A percentile compares a stretch with the other conserved stretches of the same genome.
phyloP scores from a whole-genome alignment of 768 basidiomycete species.

The Macrocybe gigantea region DNA sequence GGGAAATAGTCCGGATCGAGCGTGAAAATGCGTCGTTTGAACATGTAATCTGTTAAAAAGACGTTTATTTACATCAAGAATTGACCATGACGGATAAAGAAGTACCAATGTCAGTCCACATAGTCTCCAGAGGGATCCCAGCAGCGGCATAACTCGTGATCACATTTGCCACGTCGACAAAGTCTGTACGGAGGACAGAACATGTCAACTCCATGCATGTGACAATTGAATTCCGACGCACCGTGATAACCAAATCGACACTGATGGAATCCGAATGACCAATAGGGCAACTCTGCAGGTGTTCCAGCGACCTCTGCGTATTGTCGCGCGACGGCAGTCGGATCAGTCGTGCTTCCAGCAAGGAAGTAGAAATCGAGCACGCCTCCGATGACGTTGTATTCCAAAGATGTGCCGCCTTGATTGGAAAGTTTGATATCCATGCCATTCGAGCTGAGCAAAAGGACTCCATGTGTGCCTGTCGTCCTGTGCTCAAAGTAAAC shows the following conservation, averaged over 20 bases:
- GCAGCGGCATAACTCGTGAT: conserved; percentile 57
- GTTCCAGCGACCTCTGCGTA: conserved; percentile 62
- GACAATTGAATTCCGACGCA: conserved; percentile 16
- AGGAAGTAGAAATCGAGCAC: conserved; percentile 78
- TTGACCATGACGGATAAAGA: background rate
- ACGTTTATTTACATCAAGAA: background rate
- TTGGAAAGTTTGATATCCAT: conserved; percentile 71
- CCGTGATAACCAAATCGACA: conserved; percentile 66
- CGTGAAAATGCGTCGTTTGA: conserved; percentile 61
- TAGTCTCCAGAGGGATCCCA: conserved; percentile 64
- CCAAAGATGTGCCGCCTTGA: conserved; percentile 36
- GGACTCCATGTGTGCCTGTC: conserved; percentile 64
- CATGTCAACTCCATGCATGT: background rate
- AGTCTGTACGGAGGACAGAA: conserved; percentile 34
- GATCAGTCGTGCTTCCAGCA: conserved; percentile 56
- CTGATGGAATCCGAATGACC: conserved; percentile 70
- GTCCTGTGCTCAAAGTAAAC: conserved; percentile 67
- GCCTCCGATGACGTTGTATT: conserved; percentile 77
- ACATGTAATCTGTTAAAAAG: conserved; percentile 54
- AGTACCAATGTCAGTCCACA: conserved; percentile 74
- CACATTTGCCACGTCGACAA: conserved; percentile 54
- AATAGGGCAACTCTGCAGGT: conserved; percentile 71
- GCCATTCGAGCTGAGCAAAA: conserved; percentile 64
- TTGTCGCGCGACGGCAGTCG: conserved; percentile 55
- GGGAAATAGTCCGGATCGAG: conserved; percentile 68